These are phyloP conservation scores for barrel medic (Medicago truncatula) DNA, from an alignment of 306 rosid species.

Conservation along the genomic window DNA sequence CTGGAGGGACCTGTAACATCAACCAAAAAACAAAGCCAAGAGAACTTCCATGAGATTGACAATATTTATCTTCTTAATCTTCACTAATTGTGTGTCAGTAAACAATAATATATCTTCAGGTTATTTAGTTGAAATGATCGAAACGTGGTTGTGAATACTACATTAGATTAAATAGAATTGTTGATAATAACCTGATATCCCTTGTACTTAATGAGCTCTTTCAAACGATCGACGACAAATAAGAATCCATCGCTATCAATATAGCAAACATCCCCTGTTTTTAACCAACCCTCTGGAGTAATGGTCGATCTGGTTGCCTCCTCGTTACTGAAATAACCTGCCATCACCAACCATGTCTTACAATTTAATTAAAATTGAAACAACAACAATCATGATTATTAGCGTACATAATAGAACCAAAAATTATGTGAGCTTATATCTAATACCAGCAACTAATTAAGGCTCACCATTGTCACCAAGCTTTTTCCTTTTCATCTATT, in stretches of 20 bases:
- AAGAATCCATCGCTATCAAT: slow-evolving; percentile 82
- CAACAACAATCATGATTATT: background rate
- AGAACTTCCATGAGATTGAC: background rate
- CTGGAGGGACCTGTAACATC: slow-evolving; percentile 79
- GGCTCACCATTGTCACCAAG: background rate
- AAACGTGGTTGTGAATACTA: no score
- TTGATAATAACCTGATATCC: slow-evolving; percentile 73
- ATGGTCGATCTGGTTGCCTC: slow-evolving; percentile 81
- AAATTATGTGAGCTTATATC: background rate
- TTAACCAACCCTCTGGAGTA: slow-evolving; percentile 85
- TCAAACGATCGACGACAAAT: slow-evolving; percentile 85
- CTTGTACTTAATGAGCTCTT: slow-evolving; percentile 92
- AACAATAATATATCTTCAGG: background rate
- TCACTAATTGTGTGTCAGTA: background rate
- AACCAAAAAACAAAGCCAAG: slow-evolving; percentile 2
- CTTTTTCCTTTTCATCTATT: background rate
- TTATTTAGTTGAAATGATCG: background rate
- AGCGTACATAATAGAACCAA: background rate
- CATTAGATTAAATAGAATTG: no score
- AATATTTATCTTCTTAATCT: background rate
- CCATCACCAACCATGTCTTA: background rate
- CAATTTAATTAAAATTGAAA: background rate
- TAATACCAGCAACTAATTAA: background rate
- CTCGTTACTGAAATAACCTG: slow-evolving; percentile 81
- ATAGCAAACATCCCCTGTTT: slow-evolving; percentile 90